Evolutionary conservation across 805 yeast species (phyloP).

Genomic region (Wickerhamiella bombiphila): DNA sequence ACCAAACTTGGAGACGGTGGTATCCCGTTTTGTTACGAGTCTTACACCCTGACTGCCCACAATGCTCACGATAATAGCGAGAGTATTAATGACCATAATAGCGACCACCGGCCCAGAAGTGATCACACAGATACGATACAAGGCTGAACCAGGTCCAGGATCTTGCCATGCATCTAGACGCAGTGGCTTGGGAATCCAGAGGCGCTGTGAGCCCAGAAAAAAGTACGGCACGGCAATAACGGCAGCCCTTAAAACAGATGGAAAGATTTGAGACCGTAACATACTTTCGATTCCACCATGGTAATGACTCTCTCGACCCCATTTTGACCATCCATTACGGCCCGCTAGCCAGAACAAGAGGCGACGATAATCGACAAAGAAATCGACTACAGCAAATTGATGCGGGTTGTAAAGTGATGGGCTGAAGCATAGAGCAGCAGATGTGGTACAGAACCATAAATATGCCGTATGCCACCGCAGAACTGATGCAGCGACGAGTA

Average conservation of each 20-base stretch:
- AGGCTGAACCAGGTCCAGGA: neutral
- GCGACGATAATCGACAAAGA: conserved; percentile 77
- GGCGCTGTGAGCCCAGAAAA: conserved; percentile 39
- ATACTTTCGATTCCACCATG: too few relatives aligned
- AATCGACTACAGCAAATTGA: conserved; percentile 80
- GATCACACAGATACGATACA: conserved; percentile 31
- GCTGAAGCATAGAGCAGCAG: conserved; percentile 66
- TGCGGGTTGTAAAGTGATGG: conserved; percentile 90
- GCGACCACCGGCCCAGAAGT: conserved; percentile 11
- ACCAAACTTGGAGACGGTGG: too few relatives aligned
- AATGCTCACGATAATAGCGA: conserved; percentile 15
- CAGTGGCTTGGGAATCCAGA: conserved; percentile 37
- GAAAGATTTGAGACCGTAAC: conserved; percentile 73
- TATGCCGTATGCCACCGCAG: conserved; percentile 70
- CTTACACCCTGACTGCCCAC: neutral
- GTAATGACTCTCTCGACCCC: conserved; percentile 42
- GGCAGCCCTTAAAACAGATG: conserved; percentile 53
- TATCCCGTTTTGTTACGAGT: too few relatives aligned
- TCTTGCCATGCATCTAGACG: neutral
- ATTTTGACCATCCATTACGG: conserved; percentile 53
- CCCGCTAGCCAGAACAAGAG: conserved; percentile 58
- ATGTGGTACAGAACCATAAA: conserved; percentile 88
- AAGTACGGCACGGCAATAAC: conserved; percentile 58
- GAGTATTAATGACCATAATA: conserved; percentile 17
- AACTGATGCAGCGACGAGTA: conserved; percentile 42